Evolutionary conservation across 495 filamentous ascomycete genomes (phyloP).

Genomic region (Rusavskia elegans): DNA sequence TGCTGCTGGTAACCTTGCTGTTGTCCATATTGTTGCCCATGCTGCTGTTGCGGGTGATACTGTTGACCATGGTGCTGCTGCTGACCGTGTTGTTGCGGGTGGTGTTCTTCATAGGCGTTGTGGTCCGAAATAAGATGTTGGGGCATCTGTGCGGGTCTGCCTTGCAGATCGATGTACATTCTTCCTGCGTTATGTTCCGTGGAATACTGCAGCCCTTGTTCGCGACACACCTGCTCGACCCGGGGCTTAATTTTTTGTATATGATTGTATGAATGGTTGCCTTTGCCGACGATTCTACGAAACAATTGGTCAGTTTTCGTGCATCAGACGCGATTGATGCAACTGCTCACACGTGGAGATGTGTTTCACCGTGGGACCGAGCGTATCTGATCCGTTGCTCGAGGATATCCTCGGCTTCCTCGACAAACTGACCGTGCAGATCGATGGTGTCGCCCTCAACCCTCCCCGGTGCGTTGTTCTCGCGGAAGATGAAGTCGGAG

Average conservation of each 20-base stretch:
- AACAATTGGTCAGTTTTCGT: neutral
- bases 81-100: conserved; percentile 7
- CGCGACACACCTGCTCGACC: conserved; percentile 70
- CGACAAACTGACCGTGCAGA: conserved; percentile 82
- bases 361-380: conserved; percentile 49
- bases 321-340: neutral
- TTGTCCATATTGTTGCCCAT: conserved; percentile 19
- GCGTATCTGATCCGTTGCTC: conserved; percentile 68
- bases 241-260: conserved; percentile 84
- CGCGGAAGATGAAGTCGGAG: conserved; percentile 83
- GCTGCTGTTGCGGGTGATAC: conserved; percentile 8
- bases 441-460: conserved; percentile 75
- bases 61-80: conserved; percentile 11
- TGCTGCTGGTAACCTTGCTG: conserved; percentile 25
- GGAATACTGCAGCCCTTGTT: conserved; percentile 58
- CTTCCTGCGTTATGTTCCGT: conserved; percentile 74
- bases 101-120: conserved; percentile 21
- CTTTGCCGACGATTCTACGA: conserved; percentile 73
- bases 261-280: conserved; percentile 65
- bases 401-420: conserved; percentile 83
- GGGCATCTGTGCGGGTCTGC: conserved; percentile 39
- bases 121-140: conserved; percentile 25
- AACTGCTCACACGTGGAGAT: conserved; percentile 51
- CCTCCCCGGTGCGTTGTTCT: conserved; percentile 64
- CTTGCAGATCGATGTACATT: conserved; percentile 57